Evolutionary conservation across 305 asterid genomes (phyloP).

Genomic region (Fraxinus sp.): DNA sequence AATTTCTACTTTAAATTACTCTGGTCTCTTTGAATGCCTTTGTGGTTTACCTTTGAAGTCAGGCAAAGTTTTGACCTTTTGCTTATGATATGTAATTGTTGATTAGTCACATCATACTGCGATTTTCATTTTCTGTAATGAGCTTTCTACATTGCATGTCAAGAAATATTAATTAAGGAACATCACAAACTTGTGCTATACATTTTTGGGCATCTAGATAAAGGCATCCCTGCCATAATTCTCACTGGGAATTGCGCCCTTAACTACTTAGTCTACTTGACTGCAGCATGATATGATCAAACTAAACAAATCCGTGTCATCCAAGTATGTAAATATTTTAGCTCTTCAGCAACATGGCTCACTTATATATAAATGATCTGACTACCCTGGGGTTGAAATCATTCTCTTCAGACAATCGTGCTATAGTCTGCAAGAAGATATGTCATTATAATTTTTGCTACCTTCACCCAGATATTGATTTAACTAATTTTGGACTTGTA

Average conservation of each 20-base stretch:
- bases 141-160: neutral
- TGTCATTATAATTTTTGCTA: constrained; percentile 5
- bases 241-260: neutral
- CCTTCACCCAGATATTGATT: constrained; percentile 7
- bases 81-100: constrained; percentile 2
- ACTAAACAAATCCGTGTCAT: neutral
- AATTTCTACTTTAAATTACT: constrained; percentile 11
- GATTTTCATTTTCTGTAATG: neutral
- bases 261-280: neutral
- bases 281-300: neutral
- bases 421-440: neutral
- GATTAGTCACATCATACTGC: neutral
- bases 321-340: constrained; percentile 2
- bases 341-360: constrained; percentile 4
- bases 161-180: neutral
- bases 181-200: constrained; percentile 8
- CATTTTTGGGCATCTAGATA: neutral
- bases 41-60: constrained; percentile 2
- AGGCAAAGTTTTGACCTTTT: neutral
- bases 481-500: constrained; percentile 20
- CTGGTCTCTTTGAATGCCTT: constrained; percentile 8
- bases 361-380: constrained; percentile 2
- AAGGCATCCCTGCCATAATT: neutral
- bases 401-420: neutral
- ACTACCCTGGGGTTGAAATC: neutral